Base-by-base conservation (phyloP, 176 grass and related monocot genomes). In the Paspalum vaginatum region DNA sequence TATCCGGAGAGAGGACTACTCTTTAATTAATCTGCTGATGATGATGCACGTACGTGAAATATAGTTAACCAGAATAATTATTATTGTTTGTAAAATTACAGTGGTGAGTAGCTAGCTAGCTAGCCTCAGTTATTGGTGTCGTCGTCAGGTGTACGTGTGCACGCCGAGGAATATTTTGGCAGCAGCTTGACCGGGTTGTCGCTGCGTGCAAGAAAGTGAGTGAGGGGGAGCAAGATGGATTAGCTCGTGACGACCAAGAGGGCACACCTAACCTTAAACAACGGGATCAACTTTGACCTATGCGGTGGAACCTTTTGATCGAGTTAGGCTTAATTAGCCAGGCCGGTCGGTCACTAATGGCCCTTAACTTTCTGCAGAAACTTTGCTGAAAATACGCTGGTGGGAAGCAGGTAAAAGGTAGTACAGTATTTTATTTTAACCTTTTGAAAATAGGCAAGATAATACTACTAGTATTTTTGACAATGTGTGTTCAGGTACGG, bases 141-240 rank as follows among this genome's bases (percentile, higher is more conserved):
- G 66, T 40, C 72, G 48, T 50, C 67, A 37, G 43, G n/a, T 42
- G 79, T 64, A 87, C 18, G n/a, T n/a, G n/a, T n/a, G 74, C 64
- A 63, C 62, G 77, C 56, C 64, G 77, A 81, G 77, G 64, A 85
- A 85, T 84, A 64, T 48, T 65, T 61, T 45, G 53, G 44, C 20
- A 14, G 54, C 46, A 9, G 13, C 42, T 58, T 67, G 82, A 44
- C 77, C n/a, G 13, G 16, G 44, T 61, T 68, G 79, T 74, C 72
- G 71, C 74, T 74, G 44, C 73, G 56, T 85, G 63, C 56, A 70
- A 78, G 69, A 40, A 75, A 54, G 1, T 66, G 25, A 16, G 0
- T 4, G 24, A 1, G 11, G 17, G 6, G 0, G 43, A 61, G 17
- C 32, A 32, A 1, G 3, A 32, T 57, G 65, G 62, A 21, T 70